These are phyloP conservation scores for Adansonia gregorii DNA, from an alignment of 441 rosid species.

Conservation along the genomic window DNA sequence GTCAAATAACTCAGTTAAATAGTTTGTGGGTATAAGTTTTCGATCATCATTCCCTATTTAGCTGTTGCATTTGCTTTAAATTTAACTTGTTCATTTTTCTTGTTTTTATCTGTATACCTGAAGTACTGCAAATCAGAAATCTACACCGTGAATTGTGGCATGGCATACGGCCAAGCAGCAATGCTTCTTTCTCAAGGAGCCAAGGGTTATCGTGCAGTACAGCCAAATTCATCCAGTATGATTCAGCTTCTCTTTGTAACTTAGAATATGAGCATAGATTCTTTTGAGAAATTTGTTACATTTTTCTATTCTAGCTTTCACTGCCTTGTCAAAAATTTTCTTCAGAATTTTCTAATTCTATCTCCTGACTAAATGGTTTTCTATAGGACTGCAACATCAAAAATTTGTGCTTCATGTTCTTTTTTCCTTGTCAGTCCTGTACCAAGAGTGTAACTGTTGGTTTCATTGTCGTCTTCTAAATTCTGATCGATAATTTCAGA, in stretches of 20 bases:
- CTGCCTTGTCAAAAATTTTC: neutral
- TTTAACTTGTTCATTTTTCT: slow-evolving; percentile 17
- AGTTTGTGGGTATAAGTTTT: neutral
- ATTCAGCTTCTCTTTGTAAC: slow-evolving; percentile 26
- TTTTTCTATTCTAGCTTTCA: neutral
- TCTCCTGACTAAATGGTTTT: neutral
- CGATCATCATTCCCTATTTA: neutral
- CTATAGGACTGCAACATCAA: neutral
- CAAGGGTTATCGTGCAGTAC: slow-evolving; percentile 77
- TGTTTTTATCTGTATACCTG: slow-evolving; percentile 24
- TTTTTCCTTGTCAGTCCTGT: neutral
- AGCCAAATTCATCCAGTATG: slow-evolving; percentile 78
- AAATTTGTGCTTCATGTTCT: neutral
- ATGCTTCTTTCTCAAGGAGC: slow-evolving; percentile 85
- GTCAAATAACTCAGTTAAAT: neutral
- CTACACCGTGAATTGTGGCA: slow-evolving; percentile 76
- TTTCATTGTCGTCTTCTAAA: neutral
- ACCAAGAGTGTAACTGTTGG: neutral
- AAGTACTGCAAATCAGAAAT: slow-evolving; percentile 72
- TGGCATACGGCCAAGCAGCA: slow-evolving; percentile 96
- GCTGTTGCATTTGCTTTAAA: slow-evolving; percentile 6
- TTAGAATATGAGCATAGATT: neutral
- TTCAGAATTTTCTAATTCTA: neutral
- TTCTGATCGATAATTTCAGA: neutral
- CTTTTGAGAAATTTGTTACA: slow-evolving; percentile 6